A percentile compares a stretch with the other conserved stretches of the same genome.
Evolutionary conservation across 768 basidiomycete genomes (phyloP).

Genomic region (Brasilioporus rufonigricans): DNA sequence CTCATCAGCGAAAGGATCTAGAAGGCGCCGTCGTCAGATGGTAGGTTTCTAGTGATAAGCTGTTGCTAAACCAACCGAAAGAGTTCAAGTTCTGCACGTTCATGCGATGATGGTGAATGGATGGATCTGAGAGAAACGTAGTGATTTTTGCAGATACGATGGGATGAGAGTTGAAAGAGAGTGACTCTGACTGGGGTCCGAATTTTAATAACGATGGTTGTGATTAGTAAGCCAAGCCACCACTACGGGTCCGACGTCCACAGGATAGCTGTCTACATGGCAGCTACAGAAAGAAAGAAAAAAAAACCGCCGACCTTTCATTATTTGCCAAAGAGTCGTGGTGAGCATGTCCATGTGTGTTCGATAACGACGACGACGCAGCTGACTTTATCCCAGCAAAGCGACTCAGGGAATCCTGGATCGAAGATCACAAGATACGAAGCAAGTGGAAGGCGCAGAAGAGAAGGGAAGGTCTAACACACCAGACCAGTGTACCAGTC

Average conservation of each 20-base stretch:
- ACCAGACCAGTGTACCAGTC: slow-evolving; percentile 1
- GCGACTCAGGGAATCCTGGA: slow-evolving; percentile 78
- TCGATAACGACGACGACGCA: not conserved
- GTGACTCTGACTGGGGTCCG: slow-evolving; percentile 9
- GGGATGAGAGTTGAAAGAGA: slow-evolving; percentile 28
- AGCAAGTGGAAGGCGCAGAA: slow-evolving; percentile 77
- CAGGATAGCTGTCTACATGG: not conserved
- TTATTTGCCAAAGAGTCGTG: slow-evolving; percentile 61
- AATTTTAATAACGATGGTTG: slow-evolving; percentile 21
- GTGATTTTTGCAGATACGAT: slow-evolving; percentile 35
- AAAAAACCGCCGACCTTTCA: slow-evolving; percentile 71
- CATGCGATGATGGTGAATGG: slow-evolving; percentile 70
- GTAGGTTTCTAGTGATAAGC: not conserved
- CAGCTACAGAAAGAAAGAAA: slow-evolving; percentile 12
- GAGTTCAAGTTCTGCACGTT: slow-evolving; percentile 90
- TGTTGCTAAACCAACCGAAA: slow-evolving; percentile 51
- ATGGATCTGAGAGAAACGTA: slow-evolving; percentile 46
- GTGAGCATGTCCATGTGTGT: slow-evolving; percentile 36
- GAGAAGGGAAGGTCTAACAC: slow-evolving; percentile 42
- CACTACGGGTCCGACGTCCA: not conserved
- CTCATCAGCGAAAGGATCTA: slow-evolving; percentile 97
- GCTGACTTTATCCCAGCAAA: slow-evolving; percentile 51
- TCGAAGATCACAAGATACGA: slow-evolving; percentile 73
- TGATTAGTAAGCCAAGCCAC: slow-evolving; percentile 27
- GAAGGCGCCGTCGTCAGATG: slow-evolving; percentile 16